These are phyloP conservation scores for Citeromyces nyonsensis DNA, from an alignment of 805 yeast genomes.

Conservation along the genomic window DNA sequence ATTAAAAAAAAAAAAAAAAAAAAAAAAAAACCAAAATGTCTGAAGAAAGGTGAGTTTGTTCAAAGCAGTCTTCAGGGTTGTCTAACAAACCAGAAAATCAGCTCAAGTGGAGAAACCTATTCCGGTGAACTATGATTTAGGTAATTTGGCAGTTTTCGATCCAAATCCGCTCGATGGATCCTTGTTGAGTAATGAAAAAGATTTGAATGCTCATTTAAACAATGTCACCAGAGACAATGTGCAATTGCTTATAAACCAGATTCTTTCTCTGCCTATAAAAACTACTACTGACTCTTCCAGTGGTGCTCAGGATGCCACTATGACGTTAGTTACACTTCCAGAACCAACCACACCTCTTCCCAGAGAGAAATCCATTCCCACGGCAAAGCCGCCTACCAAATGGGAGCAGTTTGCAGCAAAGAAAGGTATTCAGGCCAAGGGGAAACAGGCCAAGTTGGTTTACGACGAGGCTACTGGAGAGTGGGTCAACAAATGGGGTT, in stretches of 20 bases:
- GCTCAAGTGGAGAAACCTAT: slow-evolving; percentile 85
- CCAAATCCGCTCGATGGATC: slow-evolving; percentile 67
- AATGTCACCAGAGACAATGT: slow-evolving; percentile 78
- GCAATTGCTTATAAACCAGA: slow-evolving; percentile 81
- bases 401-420: slow-evolving; percentile 96
- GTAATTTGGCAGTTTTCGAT: slow-evolving; percentile 83
- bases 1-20: neutral
- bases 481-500: slow-evolving; percentile 99
- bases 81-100: slow-evolving; percentile 26
- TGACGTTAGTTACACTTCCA: slow-evolving; percentile 77
- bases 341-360: slow-evolving; percentile 73
- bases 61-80: neutral
- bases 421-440: slow-evolving; percentile 88
- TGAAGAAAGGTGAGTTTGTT: neutral
- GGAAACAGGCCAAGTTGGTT: slow-evolving; percentile 77
- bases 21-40: neutral
- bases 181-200: slow-evolving; percentile 32
- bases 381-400: slow-evolving; percentile 80
- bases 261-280: slow-evolving; percentile 78
- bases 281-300: slow-evolving; percentile 61
- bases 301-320: slow-evolving; percentile 48
- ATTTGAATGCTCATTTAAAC: slow-evolving; percentile 49
- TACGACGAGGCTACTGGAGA: slow-evolving; percentile 81
- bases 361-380: slow-evolving; percentile 91
- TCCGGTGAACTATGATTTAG: slow-evolving; percentile 81